Base-by-base conservation (phyloP, 164 flowering plant genomes). In the Aristolochia californica region DNA sequence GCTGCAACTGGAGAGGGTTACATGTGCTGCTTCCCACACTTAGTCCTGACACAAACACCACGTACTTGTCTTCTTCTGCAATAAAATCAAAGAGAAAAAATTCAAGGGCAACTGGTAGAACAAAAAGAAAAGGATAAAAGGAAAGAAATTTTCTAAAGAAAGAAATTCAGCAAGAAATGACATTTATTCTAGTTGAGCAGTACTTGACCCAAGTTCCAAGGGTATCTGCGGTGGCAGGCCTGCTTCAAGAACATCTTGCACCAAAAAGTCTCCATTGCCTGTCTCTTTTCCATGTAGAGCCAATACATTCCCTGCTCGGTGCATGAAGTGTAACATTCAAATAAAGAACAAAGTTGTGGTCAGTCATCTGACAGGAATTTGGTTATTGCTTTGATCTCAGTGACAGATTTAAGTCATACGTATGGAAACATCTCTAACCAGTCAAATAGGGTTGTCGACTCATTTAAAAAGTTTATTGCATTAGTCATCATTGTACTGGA, bases 221-320 rank as follows among this genome's bases (percentile, higher is more conserved):
- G 75, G 83, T 55, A 76, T 70, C 70, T 90, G 97, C 5, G 88
- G 83, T 60, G 96, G 85, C 47, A 94, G 71, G 63, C 86, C 97
- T 72, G 96, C 91, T 62, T 94, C 97, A 18, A 85, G 77, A 43
- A 90, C 66, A 66, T 87, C 95, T 64, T 66, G 75, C 66, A 94
- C 99, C 66, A 78, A 66, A 70, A 94, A 94, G 18, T 80, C 84
- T 44, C 97, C 99, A 58, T 80, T 75, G 53, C 64, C 62, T 45
- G 88, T 82, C 72, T 85, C 95, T 73, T 80, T 90, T 70, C 99
- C 97, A 75, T 75, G 96, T 68, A 94, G 71, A 68, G 93, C 97
- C 69, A 75, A 82, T 43, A 94, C 91, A 70, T 78, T 51, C 13
- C 99, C 97, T 94, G 57, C 55, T 50, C 48, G 50, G 34, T 25